These are phyloP conservation scores for Psidium guajava DNA, from an alignment of 345 rosid species.

Conservation along the genomic window DNA sequence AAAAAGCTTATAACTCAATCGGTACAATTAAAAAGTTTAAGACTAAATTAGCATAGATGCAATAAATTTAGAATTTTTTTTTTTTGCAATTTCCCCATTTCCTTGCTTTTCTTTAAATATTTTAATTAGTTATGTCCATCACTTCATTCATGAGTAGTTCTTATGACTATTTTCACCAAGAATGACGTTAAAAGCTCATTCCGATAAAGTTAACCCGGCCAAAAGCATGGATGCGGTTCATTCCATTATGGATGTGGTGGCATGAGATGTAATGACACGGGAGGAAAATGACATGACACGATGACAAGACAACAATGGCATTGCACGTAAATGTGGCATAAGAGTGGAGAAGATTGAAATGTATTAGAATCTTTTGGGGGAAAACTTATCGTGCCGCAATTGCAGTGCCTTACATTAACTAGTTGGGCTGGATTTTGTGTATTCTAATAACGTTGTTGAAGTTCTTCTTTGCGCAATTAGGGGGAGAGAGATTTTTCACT, in stretches of 20 bases:
- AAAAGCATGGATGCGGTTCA: background rate
- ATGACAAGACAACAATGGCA: background rate
- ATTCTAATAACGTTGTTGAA: background rate
- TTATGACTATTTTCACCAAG: background rate
- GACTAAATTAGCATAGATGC: background rate
- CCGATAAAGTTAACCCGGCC: background rate
- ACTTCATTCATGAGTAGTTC: background rate
- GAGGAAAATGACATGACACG: background rate
- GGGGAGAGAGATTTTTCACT: background rate
- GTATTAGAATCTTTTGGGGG: background rate
- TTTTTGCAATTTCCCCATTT: background rate
- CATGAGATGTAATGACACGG: background rate
- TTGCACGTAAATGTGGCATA: background rate
- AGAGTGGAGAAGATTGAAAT: background rate
- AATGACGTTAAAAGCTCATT: background rate
- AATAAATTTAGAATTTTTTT: background rate
- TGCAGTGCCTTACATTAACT: background rate
- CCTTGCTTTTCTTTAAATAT: background rate
- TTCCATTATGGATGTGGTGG: background rate
- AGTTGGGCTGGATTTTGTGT: background rate
- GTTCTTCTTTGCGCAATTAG: background rate
- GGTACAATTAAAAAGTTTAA: background rate
- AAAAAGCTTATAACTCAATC: background rate
- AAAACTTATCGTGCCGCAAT: background rate
- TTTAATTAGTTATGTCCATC: background rate